Percentiles rank a stretch among this genome's conserved stretches.
Conservation (phyloP, 768 basidiomycete genomes). For the Calocybe gangraenosa region DNA sequence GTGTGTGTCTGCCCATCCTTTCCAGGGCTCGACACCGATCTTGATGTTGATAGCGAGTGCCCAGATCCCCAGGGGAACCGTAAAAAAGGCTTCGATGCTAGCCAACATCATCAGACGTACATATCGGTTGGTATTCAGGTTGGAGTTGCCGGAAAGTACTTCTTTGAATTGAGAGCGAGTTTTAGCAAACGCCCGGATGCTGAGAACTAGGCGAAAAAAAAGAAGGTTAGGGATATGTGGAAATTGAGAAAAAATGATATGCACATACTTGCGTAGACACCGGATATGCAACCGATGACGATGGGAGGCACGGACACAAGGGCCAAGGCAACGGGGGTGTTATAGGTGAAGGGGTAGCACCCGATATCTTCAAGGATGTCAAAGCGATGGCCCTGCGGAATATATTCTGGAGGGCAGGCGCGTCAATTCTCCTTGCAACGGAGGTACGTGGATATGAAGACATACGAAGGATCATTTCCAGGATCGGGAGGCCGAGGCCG, state of each 20-base stretch:
- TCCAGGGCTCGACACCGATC: slow-evolving; percentile 31
- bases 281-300: slow-evolving; percentile 33
- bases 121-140: slow-evolving; percentile 43
- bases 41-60: slow-evolving; percentile 23
- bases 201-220: slow-evolving; percentile 18
- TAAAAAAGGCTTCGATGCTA: slow-evolving; percentile 31
- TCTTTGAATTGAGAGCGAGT: slow-evolving; percentile 35
- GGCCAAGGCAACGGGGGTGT: slow-evolving; percentile 30
- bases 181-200: slow-evolving; percentile 30
- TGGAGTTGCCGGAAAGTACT: slow-evolving; percentile 28
- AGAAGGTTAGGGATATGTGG: background rate
- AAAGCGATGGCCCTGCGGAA: slow-evolving; percentile 44
- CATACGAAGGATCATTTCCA: slow-evolving; percentile 25
- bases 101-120: slow-evolving; percentile 47
- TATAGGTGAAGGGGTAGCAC: slow-evolving; percentile 35
- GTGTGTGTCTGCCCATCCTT: slow-evolving; percentile 52
- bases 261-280: slow-evolving; percentile 33
- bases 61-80: slow-evolving; percentile 32
- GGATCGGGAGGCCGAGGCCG: slow-evolving; percentile 47
- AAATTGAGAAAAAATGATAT: background rate
- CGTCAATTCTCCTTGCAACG: too few relatives aligned
- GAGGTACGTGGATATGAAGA: background rate
- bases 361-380: slow-evolving; percentile 44
- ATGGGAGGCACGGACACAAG: slow-evolving; percentile 35
- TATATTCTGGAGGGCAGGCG: slow-evolving; percentile 38